A percentile compares a stretch with the other conserved stretches of the same genome.
These are phyloP conservation scores for Senecio squalidus DNA, from an alignment of 140 eudicot genomes.

Conservation along the genomic window DNA sequence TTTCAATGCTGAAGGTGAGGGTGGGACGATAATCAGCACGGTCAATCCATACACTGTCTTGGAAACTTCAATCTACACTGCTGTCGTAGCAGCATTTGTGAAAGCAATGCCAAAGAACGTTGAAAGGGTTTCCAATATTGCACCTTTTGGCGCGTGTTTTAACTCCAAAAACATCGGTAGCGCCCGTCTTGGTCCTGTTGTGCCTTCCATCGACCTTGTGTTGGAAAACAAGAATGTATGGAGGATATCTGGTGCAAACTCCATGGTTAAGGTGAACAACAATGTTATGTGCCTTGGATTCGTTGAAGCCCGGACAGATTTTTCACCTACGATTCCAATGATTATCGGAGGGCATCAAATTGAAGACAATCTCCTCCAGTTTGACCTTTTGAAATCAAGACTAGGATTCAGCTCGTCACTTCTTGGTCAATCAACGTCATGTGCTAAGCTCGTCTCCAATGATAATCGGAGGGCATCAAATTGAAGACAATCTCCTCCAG, in stretches of 20 bases:
- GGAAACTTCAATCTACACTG: conserved; percentile 25
- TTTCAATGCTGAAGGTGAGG: not conserved
- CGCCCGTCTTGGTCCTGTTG: conserved; percentile 20
- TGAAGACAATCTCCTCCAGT: not conserved
- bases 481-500: no score
- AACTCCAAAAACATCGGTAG: conserved; percentile 11
- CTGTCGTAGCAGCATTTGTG: conserved; percentile 2
- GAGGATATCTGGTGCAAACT: conserved; percentile 36
- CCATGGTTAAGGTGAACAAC: conserved; percentile 30
- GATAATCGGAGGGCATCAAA: no score
- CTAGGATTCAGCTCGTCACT: not conserved
- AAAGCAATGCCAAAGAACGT: conserved; percentile 17
- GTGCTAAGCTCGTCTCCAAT: not conserved
- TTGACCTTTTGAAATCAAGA: not conserved
- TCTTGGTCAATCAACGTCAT: not conserved
- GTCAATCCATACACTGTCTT: conserved; percentile 17
- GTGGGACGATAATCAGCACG: conserved; percentile 22
- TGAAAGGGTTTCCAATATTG: conserved; percentile 16
- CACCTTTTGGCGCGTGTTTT: conserved; percentile 34
- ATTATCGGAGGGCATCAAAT: not conserved
- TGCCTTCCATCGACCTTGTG: conserved; percentile 31
- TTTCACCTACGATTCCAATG: not conserved
- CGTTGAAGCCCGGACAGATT: not conserved
- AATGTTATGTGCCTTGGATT: not conserved
- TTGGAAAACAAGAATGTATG: conserved; percentile 21